phyloP scores from a whole-genome alignment of 352 stramenopile genomes.

The Pythium plurisporium region DNA sequence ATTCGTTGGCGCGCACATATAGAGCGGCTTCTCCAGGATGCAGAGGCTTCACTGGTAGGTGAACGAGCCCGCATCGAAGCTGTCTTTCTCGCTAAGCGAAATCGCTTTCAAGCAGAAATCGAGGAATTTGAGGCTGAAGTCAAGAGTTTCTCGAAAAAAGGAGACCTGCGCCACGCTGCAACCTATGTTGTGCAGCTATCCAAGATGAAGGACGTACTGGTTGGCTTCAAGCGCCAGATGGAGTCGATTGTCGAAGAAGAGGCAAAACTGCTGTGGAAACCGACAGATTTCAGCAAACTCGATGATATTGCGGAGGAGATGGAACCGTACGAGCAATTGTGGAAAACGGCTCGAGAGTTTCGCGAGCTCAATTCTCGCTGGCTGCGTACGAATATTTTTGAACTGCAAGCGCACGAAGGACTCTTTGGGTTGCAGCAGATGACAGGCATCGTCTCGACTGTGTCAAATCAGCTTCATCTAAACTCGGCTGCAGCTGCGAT shows the following conservation, averaged over 20 bases:
- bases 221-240: slow-evolving; percentile 49
- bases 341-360: slow-evolving; percentile 67
- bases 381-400: slow-evolving; percentile 63
- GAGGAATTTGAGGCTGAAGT: slow-evolving; percentile 74
- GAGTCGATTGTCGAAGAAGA: slow-evolving; percentile 59
- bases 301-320: slow-evolving; percentile 74
- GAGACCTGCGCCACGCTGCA: slow-evolving; percentile 62
- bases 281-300: slow-evolving; percentile 64
- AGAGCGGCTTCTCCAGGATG: slow-evolving; percentile 43
- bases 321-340: slow-evolving; percentile 73
- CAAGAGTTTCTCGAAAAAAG: slow-evolving; percentile 67
- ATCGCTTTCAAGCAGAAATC: slow-evolving; percentile 66
- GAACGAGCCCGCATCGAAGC: slow-evolving; percentile 66
- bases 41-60: slow-evolving; percentile 45
- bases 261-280: slow-evolving; percentile 59
- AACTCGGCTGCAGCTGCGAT: slow-evolving; percentile 55
- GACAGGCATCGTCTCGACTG: slow-evolving; percentile 41
- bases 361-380: slow-evolving; percentile 63
- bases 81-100: slow-evolving; percentile 62
- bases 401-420: slow-evolving; percentile 53
- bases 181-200: slow-evolving; percentile 72
- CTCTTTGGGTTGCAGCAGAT: slow-evolving; percentile 48
- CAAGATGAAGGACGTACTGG: slow-evolving; percentile 68
- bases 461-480: slow-evolving; percentile 51
- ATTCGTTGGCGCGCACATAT: slow-evolving; percentile 70